Percentiles rank a stretch among this genome's conserved stretches.
phyloP scores from a whole-genome alignment of 805 yeast genomes.

The Candida dajiaensis region DNA sequence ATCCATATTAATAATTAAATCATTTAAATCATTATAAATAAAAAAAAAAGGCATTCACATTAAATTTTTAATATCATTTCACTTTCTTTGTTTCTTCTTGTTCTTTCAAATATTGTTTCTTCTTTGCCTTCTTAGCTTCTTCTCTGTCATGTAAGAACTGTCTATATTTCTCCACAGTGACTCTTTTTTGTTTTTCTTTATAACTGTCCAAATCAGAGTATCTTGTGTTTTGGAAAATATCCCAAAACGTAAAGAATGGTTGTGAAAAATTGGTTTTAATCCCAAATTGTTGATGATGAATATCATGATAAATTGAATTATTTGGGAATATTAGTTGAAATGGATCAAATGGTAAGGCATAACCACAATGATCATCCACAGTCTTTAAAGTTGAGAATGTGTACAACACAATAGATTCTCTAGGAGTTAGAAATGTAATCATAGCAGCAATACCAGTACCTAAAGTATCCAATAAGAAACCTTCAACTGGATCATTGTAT shows the following conservation, averaged over 20 bases:
- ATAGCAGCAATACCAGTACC: constrained; percentile 86
- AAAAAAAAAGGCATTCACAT: not conserved
- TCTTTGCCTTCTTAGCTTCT: constrained; percentile 24
- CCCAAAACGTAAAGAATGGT: constrained; percentile 97
- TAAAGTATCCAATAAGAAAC: constrained; percentile 82
- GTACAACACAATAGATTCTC: constrained; percentile 70
- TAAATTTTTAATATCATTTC: not conserved
- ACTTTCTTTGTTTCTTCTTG: not conserved
- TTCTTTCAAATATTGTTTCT: constrained; percentile 10
- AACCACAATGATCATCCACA: constrained; percentile 99
- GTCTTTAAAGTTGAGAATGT: constrained; percentile 93
- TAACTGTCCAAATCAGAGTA: constrained; percentile 63
- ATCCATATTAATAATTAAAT: not conserved
- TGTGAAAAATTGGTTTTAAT: constrained; percentile 89
- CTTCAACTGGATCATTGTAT: constrained; percentile 92
- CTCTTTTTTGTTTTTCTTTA: constrained; percentile 55
- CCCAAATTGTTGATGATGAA: constrained; percentile 96
- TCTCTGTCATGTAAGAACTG: constrained; percentile 44
- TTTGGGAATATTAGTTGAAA: constrained; percentile 91
- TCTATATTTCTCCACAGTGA: constrained; percentile 62
- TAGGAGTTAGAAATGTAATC: constrained; percentile 56
- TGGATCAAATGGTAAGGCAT: constrained; percentile 84
- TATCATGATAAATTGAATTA: constrained; percentile 93
- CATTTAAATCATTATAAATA: not conserved
- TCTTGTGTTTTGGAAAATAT: constrained; percentile 61